Evolutionary conservation across 306 rosid genomes (phyloP), one percentile per base, ranked within the genome.

Genomic region (Prunus kanzakura): DNA sequence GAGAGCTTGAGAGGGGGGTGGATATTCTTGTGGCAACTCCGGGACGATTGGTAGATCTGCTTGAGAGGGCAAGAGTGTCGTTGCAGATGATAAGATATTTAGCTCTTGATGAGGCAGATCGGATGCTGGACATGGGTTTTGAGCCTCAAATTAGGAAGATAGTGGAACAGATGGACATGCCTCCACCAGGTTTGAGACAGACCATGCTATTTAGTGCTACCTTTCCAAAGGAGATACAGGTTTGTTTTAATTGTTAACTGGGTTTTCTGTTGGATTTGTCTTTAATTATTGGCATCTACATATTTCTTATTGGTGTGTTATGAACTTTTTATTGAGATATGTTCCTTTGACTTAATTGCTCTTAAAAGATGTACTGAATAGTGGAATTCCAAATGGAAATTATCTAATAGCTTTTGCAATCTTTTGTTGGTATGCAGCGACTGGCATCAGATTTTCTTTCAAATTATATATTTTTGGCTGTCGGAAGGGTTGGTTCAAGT

Each of bases 401-500:
- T 51, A 43, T 73, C 47, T 81, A 68, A 78, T 75, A 57, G 43
- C 67, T 72, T 54, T 71, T 25, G 73, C 70, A 50, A 67, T 29
- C 0, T 84, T 43, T 32, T 65, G 58, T 78, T 69, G 77, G 55
- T 64, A 29, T 83, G 88, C 93, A 91, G 98, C 84, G 96, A 73
- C 86, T 94, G 80, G 98, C 98, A 14, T 86, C 97, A 3, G 98
- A 94, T 86, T 94, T 94, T 86, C 98, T 94, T 75, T 74, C 97
- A 67, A 81, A 62, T 60, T 93, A 94, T 72, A 88, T 94, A 74
- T 94, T 94, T 82, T 86, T 94, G 81, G 93, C 98, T 70, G 98
- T 94, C 77, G 97, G 97, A 87, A 94, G 98, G 83, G 98, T 94
- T 65, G 98, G 98, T 60, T 94, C 98, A 71, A 94, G 96, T 73